Evolutionary conservation across 1,284 basidiomycete species (phyloP), one percentile per base, ranked within the genome.

Genomic region (Trametes pubescens): DNA sequence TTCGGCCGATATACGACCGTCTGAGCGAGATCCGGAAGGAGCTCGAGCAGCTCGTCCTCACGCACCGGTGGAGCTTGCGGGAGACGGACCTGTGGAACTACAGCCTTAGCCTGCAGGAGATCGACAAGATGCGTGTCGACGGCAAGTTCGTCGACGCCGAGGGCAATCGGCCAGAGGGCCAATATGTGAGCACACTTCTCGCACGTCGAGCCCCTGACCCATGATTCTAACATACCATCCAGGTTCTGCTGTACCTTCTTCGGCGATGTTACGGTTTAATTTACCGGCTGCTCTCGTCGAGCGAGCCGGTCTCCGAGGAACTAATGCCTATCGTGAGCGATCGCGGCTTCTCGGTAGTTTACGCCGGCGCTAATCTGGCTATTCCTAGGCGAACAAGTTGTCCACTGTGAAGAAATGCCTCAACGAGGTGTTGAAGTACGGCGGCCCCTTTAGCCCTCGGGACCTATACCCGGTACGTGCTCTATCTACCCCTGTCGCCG

Each of bases 271-370:
- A 99, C 77, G 97, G 97, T 67, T 85, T 99, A 59, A 96, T 98
- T 71, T 99, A 98, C 79, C 88, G 93, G 32, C 79, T 99, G 55
- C 87, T 99, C 68, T 96, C 96, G 26, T 96, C 96, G n/a, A 96
- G 94, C 61, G 97, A 99, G 79, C 98, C 98, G 0, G 96, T 99
- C n/a, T 98, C 95, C 0, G 96, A 98, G 76, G 96, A 99, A 77
- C 81, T 99, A 35, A 98, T 98, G 92, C 96, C 96, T 7, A 88
- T 98, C 63, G 97, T 97, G 78, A 70, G 90, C 79, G 2, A 72
- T 66, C 44, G 8, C 22, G 14, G 22, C 54, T 11, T 37, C 22
- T 46, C 11, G 35, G 18, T 29, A 26, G 11, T 8, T 59, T 37
- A 26, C 11, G 47, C 24, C 16, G 14, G 49, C 13, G 10, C 29